Base-by-base conservation (phyloP, 805 yeast species). In the Suhomyces sp. region DNA sequence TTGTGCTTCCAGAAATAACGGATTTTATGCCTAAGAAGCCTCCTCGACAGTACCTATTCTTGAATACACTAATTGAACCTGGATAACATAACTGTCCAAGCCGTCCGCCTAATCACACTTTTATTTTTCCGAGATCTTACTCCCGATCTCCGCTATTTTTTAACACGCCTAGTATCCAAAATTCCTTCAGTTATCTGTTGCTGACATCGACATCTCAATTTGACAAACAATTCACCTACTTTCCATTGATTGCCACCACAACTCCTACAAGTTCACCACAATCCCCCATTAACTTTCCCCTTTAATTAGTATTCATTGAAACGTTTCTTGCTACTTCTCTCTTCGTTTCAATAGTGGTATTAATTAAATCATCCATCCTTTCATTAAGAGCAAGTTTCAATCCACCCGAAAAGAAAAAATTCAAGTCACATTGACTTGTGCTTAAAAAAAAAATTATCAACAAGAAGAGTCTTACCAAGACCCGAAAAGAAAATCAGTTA, bases 301-400 rank as follows among this genome's bases (percentile, higher is more conserved):
- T n/a, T 24, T 29, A 17, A 31, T 35, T 35, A 28, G 18, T 43
- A 40, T 31, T 36, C 33, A 17, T 46, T 58, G 69, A 56, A 55
- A 60, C 70, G 71, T 65, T 63, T 65, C 72, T 65, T 65, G 70
- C 68, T 63, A 65, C 72, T 65, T 65, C 72, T 65, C 70, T 64
- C 58, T 50, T 57, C 70, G 70, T 61, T 60, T 64, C 68, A 53
- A 47, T 48, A 38, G 38, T 38, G 24, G 18, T 41, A 39, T 42
- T 43, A 40, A 44, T 44, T 46, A 42, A 40, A 47, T 27, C 38
- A 28, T 37, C 29, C 40, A 28, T 36, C 29, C 45, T 41, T 40
- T 23, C 29, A 31, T 37, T 29, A 53, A 65, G 69, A 65, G 70
- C 53, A 65, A 65, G 70, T 64, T 64, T 52, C 70, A 62, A 56